Base-by-base conservation (phyloP, 441 rosid species). In the Brassica hybrid region DNA sequence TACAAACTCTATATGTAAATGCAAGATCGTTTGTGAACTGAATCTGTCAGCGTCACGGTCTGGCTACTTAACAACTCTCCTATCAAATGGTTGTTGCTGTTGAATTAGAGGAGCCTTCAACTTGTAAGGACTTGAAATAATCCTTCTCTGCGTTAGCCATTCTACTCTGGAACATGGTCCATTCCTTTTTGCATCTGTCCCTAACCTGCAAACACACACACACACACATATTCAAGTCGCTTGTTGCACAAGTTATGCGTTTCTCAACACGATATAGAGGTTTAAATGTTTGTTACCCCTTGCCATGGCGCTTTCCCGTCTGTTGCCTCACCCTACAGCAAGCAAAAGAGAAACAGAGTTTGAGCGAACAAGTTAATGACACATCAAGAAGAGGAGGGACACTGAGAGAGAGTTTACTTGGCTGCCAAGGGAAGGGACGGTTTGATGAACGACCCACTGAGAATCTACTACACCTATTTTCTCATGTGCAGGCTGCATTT, bases 391-490 rank as follows among this genome's bases (percentile, higher is more conserved):
- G 38, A 74, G 23, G 19, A 4, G 27, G 50, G 12, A 10, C 19
- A 7, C 7, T 57, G 27, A 75, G 58, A 75, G 58, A 48, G 56
- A 6, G 17, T 58, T 77, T 88, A 92, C 98, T 92, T 94, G 96
- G 80, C 69, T 91, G 58, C 99, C 98, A 0, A 94, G 97, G 2
- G 98, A 89, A 21, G 99, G 99, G 75, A 94, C 87, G 38, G 89
- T 83, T 83, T 89, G 94, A 79, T 94, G 99, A 80, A 91, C 86
- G 67, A 94, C 83, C 99, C 98, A 94, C 72, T 94, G 99, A 86
- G 98, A 83, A 82, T 94, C 99, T 23, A 94, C 91, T 9, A 94
- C 98, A 66, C 99, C 99, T 64, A 94, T 94, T 87, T 89, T 94
- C 90, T 94, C 94, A 74, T 94, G 97, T 9, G 99, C 98, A 63